phyloP scores from a whole-genome alignment of 352 stramenopile genomes.

The Pythium dissimile region DNA sequence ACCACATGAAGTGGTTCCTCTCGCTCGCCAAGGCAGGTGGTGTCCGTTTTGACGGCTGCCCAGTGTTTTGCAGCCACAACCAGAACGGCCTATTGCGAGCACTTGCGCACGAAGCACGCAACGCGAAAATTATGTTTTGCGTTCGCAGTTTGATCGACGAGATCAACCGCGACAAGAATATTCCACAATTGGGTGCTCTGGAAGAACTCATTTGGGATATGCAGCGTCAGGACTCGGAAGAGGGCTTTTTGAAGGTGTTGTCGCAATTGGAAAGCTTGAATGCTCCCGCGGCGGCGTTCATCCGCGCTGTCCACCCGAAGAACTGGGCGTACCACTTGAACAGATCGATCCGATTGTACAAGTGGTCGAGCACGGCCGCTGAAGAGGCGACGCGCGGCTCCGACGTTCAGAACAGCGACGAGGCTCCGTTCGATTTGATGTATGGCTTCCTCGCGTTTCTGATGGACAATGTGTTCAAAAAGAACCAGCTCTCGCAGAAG shows the following conservation, averaged over 20 bases:
- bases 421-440: conserved; percentile 76
- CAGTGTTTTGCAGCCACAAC: conserved; percentile 58
- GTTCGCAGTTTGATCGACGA: conserved; percentile 60
- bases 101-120: conserved; percentile 41
- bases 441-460: conserved; percentile 78
- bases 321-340: conserved; percentile 71
- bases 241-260: conserved; percentile 48
- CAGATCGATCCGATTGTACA: conserved; percentile 56
- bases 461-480: conserved; percentile 75
- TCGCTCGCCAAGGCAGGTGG: conserved; percentile 45
- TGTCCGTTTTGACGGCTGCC: conserved; percentile 42
- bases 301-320: conserved; percentile 54
- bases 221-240: conserved; percentile 51
- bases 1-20: conserved; percentile 79
- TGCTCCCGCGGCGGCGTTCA: conserved; percentile 43
- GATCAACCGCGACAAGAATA: conserved; percentile 75
- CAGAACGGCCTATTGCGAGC: conserved; percentile 58
- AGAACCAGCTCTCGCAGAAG: conserved; percentile 61
- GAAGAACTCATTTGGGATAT: conserved; percentile 67
- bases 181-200: conserved; percentile 51
- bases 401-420: conserved; percentile 58
- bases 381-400: conserved; percentile 56
- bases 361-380: conserved; percentile 60
- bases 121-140: conserved; percentile 71
- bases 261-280: conserved; percentile 53